These are phyloP conservation scores for Fomitopsis pinicola DNA, from an alignment of 1,284 basidiomycete genomes.

Conservation along the genomic window DNA sequence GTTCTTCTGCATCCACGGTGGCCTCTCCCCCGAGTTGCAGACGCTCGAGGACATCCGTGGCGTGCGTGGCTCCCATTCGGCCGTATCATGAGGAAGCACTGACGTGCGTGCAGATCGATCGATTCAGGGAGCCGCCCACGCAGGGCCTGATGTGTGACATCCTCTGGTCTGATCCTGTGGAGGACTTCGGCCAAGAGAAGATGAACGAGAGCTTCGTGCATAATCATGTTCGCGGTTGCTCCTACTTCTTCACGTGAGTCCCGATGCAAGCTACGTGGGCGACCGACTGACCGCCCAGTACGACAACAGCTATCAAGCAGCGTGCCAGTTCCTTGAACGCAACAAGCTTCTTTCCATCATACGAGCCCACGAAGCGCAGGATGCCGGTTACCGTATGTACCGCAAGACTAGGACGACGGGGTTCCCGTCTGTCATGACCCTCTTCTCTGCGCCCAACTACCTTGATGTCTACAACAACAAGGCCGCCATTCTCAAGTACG, in stretches of 20 bases:
- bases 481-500: constrained; percentile 94
- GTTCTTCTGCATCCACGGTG: constrained; percentile 94
- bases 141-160: constrained; percentile 95
- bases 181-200: constrained; percentile 93
- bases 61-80: constrained; percentile 31
- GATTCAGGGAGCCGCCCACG: constrained; percentile 93
- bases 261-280: not conserved
- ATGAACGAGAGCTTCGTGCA: constrained; percentile 84
- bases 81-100: not conserved
- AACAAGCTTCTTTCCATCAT: constrained; percentile 95
- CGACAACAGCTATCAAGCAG: constrained; percentile 75
- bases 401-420: constrained; percentile 93
- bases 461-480: constrained; percentile 97
- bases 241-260: constrained; percentile 91
- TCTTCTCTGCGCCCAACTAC: constrained; percentile 95
- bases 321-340: constrained; percentile 90
- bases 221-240: constrained; percentile 94
- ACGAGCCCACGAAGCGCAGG: constrained; percentile 92
- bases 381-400: constrained; percentile 97
- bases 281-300: not conserved
- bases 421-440: constrained; percentile 94
- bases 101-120: constrained; percentile 63
- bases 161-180: constrained; percentile 91
- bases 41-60: constrained; percentile 86
- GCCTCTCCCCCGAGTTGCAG: constrained; percentile 86